Base-by-base conservation (phyloP, 1,284 basidiomycete species). In the Acaromyces ingoldii region DNA sequence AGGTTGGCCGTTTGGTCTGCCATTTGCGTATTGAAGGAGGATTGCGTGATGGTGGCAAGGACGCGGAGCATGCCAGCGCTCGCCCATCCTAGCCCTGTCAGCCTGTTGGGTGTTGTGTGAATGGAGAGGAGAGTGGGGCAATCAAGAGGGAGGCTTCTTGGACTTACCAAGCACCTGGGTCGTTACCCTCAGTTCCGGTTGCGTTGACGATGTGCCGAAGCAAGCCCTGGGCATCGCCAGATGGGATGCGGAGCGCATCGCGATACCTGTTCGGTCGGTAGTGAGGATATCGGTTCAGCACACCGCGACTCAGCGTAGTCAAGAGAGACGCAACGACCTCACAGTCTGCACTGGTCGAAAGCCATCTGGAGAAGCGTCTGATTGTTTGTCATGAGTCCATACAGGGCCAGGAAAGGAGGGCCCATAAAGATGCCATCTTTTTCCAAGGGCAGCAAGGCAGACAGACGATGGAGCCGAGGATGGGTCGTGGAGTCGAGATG, bases 361-460 rank as follows among this genome's bases (percentile, higher is more conserved):
- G 89, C 85, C 49, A 83, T 81, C 29, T 78, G 74, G 7, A 93
- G 69, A 22, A 91, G 78, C 1, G 83, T 82, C 36, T 81, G 74
- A 76, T 93, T 91, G 26, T 78, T 70, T 0, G 83, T 83, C 24
- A 83, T 64, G 29, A 84, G 83, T 26, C 88, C 92, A 72, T 90
- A 92, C 76, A 87, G 91, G 0, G 91, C 89, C 7, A 96, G 76
- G 77, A 92, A 95, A 0, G 91, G 91, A 0, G 91, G 91, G 0
- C 87, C 86, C 89, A 92, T 90, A 76, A 87, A 90, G 6, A 88
- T 80, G 13, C 65, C 62, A 17, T 75, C 72, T 41, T 63, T 66
- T n/a, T n/a, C n/a, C n/a, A n/a, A n/a, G n/a, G n/a, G n/a, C n/a
- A n/a, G n/a, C n/a, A n/a, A n/a, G n/a, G n/a, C n/a, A n/a, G n/a